A percentile compares a stretch with the other conserved stretches of the same genome.
These are phyloP conservation scores for Cucurbita argyrosperma DNA, from an alignment of 306 rosid species.

Conservation along the genomic window DNA sequence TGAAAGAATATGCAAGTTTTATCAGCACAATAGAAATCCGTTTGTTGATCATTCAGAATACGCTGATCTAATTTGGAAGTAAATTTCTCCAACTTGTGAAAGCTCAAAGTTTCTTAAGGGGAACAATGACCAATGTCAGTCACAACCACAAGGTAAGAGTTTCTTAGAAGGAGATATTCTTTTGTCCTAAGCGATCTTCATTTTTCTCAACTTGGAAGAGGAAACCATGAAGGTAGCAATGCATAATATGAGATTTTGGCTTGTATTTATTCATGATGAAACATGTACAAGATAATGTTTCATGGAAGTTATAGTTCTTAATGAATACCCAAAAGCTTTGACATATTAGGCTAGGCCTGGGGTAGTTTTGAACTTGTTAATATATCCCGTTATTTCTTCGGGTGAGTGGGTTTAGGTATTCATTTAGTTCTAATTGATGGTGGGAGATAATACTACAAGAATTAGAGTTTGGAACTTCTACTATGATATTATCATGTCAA, in stretches of 20 bases:
- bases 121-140: not conserved
- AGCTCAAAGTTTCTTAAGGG: not conserved
- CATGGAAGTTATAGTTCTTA: not conserved
- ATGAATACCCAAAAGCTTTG: not conserved
- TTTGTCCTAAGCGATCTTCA: not conserved
- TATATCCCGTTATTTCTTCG: not conserved
- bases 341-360: not conserved
- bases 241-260: not conserved
- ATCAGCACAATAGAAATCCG: constrained; percentile 66
- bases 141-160: not conserved
- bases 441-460: not conserved
- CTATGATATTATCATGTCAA: not conserved
- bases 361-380: not conserved
- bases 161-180: not conserved
- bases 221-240: not conserved
- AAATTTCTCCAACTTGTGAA: not conserved
- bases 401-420: not conserved
- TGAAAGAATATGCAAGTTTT: constrained; percentile 58
- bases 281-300: not conserved
- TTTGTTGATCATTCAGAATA: constrained; percentile 61
- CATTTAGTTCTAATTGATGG: not conserved
- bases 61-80: constrained; percentile 42
- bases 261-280: not conserved
- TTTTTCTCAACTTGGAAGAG: not conserved
- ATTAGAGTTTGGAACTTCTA: not conserved